Base-by-base conservation (phyloP, 2,329 filamentous ascomycete genomes). In the Diplodia corticola region DNA sequence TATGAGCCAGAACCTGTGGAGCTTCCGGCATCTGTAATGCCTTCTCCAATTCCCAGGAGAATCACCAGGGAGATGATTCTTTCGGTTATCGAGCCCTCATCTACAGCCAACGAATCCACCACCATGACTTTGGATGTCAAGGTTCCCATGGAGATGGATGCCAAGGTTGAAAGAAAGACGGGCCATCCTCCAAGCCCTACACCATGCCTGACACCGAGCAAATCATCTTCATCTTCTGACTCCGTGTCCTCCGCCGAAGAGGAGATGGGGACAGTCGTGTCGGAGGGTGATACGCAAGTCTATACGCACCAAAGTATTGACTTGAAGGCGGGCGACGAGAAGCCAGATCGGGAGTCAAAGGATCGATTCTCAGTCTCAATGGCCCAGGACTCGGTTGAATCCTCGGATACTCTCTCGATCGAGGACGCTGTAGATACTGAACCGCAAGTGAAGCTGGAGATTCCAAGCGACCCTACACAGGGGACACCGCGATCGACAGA, bases 11-110 rank as follows among this genome's bases (percentile, higher is more conserved):
- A 50, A 7, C 20, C 53, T 20, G 54, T 65, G 46, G 66, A 67
- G 22, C 33, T 67, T 22, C 63, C 63, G 20, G 66, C 50, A 12
- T 75, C 75, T 40, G 73, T 74, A 12, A 71, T 77, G 37, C 68
- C 69, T 24, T 75, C 75, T 44, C 75, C 75, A 10, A 71, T 77
- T 48, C 68, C 69, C 26, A 72, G 69, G 53, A 72, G 75, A 13
- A 74, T 78, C 35, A 78, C 74, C 6, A 71, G 74, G 61, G 71
- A 76, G 33, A 67, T 75, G 63, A 72, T 77, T n/a, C 64, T 73
- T 35, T 68, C 69, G 28, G 72, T 67, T 5, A 55, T 78, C 13
- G 72, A 71, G n/a, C 69, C 73, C n/a, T 67, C 59, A 33, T 75
- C 75, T 10, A 73, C 74, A 22, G 73, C 68, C 6, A 71, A 68